Conservation (phyloP, 2,329 filamentous ascomycete species). For the Stachybotrys chlorohalonatus region DNA sequence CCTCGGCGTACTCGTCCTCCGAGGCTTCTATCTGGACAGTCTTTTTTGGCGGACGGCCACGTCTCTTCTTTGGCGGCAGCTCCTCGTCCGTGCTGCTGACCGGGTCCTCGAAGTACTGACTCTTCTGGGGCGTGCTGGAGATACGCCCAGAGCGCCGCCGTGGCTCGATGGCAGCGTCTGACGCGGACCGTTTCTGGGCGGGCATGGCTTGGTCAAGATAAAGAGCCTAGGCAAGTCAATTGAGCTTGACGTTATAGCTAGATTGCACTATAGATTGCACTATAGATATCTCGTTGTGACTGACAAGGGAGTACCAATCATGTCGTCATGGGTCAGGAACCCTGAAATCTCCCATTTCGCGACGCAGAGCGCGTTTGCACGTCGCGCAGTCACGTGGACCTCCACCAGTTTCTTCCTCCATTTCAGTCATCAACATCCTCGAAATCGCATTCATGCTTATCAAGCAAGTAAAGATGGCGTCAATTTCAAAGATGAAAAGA, state of each 20-base stretch:
- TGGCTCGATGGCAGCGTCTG: constrained; percentile 17
- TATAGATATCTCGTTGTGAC: not conserved
- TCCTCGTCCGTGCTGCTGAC: constrained; percentile 13
- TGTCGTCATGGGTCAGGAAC: constrained; percentile 12
- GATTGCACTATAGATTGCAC: too few species aligned
- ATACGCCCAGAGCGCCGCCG: constrained; percentile 40
- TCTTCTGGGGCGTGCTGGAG: constrained; percentile 35
- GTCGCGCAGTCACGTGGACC: constrained; percentile 15
- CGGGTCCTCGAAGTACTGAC: constrained; percentile 39
- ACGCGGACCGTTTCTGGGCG: constrained; percentile 26
- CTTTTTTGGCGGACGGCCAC: constrained; percentile 14
- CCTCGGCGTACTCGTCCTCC: constrained; percentile 16
- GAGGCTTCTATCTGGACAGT: constrained; percentile 7
- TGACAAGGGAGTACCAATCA: not conserved
- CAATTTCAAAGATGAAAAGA: too few species aligned
- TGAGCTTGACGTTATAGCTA: too few species aligned
- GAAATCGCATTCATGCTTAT: too few species aligned
- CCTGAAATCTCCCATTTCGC: constrained; percentile 6
- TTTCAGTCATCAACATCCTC: too few species aligned
- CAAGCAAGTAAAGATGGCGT: too few species aligned
- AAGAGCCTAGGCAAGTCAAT: too few species aligned
- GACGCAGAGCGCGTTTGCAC: constrained; percentile 9
- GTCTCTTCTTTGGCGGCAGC: constrained; percentile 17
- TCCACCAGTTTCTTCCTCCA: too few species aligned
- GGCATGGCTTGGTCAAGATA: constrained; percentile 20